These are phyloP conservation scores for Mortierella sp. DNA, from an alignment of 371 early-diverging fungal genomes.

Conservation along the genomic window DNA sequence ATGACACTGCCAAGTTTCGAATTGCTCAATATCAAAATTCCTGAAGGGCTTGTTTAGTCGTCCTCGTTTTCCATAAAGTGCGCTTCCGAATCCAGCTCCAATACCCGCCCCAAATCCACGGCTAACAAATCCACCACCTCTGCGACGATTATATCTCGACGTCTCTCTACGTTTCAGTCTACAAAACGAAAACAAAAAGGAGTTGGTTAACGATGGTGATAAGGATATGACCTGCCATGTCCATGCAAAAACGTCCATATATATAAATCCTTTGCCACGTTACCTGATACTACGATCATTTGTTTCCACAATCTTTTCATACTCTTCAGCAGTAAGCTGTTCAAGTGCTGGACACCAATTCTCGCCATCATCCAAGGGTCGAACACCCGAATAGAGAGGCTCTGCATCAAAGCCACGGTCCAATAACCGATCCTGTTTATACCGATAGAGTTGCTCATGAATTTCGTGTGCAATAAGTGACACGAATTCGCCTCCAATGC, in stretches of 20 bases:
- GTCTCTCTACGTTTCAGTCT: conserved; percentile 56
- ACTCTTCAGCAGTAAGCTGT: conserved; percentile 80
- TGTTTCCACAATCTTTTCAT: conserved; percentile 82
- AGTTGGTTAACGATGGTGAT: not conserved
- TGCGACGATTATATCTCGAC: conserved; percentile 39
- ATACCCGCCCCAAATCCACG: too few relatives aligned
- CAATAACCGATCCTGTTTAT: conserved; percentile 71
- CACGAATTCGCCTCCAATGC: conserved; percentile 92
- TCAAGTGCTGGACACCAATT: conserved; percentile 87
- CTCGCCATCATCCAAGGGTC: conserved; percentile 74
- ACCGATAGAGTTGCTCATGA: conserved; percentile 83
- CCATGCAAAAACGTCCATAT: conserved; percentile 20
- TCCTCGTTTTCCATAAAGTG: conserved; percentile 27
- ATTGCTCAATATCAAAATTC: conserved; percentile 17
- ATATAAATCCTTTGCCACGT: conserved; percentile 25
- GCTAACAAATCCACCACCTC: conserved; percentile 10
- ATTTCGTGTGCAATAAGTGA: conserved; percentile 88
- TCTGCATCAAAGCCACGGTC: conserved; percentile 59
- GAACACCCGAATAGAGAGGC: conserved; percentile 65
- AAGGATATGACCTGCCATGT: conserved; percentile 22
- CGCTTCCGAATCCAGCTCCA: not conserved
- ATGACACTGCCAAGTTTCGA: conserved; percentile 40
- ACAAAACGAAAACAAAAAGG: conserved; percentile 12
- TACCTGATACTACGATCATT: conserved; percentile 85
- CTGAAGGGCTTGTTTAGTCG: conserved; percentile 1